Conservation (phyloP, 768 basidiomycete species). For the Russula sp. region DNA sequence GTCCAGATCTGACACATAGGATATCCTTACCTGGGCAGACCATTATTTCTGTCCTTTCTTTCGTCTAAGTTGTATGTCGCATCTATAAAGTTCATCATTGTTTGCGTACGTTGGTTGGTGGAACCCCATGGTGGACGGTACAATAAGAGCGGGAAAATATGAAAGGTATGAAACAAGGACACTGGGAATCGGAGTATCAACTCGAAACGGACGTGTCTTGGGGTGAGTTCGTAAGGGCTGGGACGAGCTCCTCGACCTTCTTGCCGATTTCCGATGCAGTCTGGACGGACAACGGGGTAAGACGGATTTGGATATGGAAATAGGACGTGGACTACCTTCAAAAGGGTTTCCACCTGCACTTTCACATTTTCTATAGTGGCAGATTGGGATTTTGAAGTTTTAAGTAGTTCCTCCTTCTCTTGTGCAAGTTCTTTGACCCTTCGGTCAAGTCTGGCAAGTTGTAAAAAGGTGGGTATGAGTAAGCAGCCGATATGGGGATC, state of each 20-base stretch:
- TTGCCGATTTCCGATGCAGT: conserved; percentile 19
- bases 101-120: not conserved
- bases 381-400: conserved; percentile 68
- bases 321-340: conserved; percentile 45
- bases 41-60: not conserved
- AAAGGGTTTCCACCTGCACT: conserved; percentile 63
- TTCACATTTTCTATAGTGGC: conserved; percentile 73
- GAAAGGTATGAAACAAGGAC: not conserved
- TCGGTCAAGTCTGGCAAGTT: conserved; percentile 52
- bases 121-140: not conserved
- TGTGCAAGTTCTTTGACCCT: conserved; percentile 57
- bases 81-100: conserved; percentile 6
- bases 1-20: not conserved
- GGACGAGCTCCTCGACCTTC: conserved; percentile 21
- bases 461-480: conserved; percentile 4
- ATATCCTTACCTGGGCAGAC: conserved; percentile 11
- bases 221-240: not conserved
- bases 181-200: not conserved
- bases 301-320: not conserved
- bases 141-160: not conserved
- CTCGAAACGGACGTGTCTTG: not conserved
- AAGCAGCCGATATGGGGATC: conserved; percentile 17
- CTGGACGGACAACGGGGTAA: conserved; percentile 12
- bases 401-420: conserved; percentile 73
- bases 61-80: conserved; percentile 8